Evolutionary conservation across 495 filamentous ascomycete genomes (phyloP).

Genomic region (Neurospora tetraspora): DNA sequence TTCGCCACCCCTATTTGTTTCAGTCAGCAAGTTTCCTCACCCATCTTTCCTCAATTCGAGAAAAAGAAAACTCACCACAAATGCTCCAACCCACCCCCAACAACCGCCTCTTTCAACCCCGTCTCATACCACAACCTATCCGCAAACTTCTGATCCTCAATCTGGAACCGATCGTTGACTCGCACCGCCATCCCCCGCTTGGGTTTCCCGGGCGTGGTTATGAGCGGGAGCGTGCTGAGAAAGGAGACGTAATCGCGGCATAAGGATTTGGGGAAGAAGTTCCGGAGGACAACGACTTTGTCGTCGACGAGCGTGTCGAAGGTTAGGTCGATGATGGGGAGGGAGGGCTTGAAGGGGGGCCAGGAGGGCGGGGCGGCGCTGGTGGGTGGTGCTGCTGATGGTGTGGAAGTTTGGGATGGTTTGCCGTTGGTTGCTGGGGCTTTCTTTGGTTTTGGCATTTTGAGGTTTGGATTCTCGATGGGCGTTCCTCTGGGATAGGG

Average conservation of each 20-base stretch:
- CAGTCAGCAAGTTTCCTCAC: background rate
- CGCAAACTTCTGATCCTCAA: conserved; percentile 67
- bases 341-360: conserved; percentile 65
- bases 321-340: conserved; percentile 58
- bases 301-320: conserved; percentile 39
- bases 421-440: background rate
- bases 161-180: conserved; percentile 86
- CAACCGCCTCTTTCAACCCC: conserved; percentile 42
- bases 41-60: background rate
- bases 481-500: background rate
- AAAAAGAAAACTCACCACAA: conserved; percentile 22
- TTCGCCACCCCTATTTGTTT: conserved; percentile 61
- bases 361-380: conserved; percentile 45
- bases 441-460: background rate
- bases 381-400: background rate
- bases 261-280: conserved; percentile 68
- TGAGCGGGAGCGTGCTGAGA: conserved; percentile 61
- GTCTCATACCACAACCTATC: conserved; percentile 61
- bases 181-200: conserved; percentile 77
- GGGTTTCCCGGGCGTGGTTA: conserved; percentile 73
- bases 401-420: background rate
- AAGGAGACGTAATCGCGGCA: conserved; percentile 78
- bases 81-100: conserved; percentile 20
- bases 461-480: background rate
- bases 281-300: conserved; percentile 68